Evolutionary conservation across 2,329 filamentous ascomycete species (phyloP).

Genomic region (Epichloe aotearoae): DNA sequence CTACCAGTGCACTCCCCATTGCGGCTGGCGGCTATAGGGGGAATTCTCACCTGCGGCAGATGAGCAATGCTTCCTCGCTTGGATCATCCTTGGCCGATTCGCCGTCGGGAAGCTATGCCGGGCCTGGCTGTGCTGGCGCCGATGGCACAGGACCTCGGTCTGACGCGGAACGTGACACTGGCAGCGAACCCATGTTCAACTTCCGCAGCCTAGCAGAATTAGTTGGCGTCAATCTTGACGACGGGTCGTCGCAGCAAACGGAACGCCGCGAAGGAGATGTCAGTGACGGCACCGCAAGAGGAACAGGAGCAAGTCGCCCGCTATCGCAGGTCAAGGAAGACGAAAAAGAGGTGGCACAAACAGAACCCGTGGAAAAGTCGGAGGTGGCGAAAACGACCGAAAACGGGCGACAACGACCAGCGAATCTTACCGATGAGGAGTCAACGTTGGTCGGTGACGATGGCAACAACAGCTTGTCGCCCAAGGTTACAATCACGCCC

Average conservation of each 20-base stretch:
- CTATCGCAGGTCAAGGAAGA: slow-evolving; percentile 26
- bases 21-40: slow-evolving; percentile 40
- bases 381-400: not conserved
- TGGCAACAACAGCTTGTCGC: slow-evolving; percentile 2
- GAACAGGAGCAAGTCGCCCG: slow-evolving; percentile 11
- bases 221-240: slow-evolving; percentile 52
- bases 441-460: slow-evolving; percentile 3
- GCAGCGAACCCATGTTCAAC: slow-evolving; percentile 73
- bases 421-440: slow-evolving; percentile 1
- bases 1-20: slow-evolving; percentile 29
- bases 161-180: slow-evolving; percentile 37
- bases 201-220: slow-evolving; percentile 79
- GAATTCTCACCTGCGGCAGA: slow-evolving; percentile 62
- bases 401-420: not conserved
- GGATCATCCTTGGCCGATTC: slow-evolving; percentile 66
- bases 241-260: slow-evolving; percentile 22
- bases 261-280: slow-evolving; percentile 16
- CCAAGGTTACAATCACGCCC: slow-evolving; percentile 4
- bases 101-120: slow-evolving; percentile 36
- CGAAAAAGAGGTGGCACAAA: slow-evolving; percentile 20
- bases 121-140: slow-evolving; percentile 18
- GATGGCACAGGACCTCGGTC: slow-evolving; percentile 32
- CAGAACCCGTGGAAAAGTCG: slow-evolving; percentile 18
- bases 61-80: slow-evolving; percentile 77
- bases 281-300: slow-evolving; percentile 8